These are phyloP conservation scores for Pseudocohnilembus persalinus DNA, from an alignment of 169 alveolate species.

Conservation along the genomic window DNA sequence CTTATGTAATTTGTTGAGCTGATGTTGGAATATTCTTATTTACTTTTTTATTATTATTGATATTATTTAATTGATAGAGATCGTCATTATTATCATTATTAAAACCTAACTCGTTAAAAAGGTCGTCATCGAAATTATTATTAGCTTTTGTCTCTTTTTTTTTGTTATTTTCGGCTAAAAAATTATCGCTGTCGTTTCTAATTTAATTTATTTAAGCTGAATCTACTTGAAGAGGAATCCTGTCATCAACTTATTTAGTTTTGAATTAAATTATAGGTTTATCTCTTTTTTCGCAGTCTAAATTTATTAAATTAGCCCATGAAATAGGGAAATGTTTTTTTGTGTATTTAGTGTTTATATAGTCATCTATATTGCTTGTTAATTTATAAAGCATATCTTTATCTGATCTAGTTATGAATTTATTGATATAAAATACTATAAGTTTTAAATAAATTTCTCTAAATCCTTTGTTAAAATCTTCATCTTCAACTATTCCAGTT, in stretches of 20 bases:
- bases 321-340: neutral
- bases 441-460: slow-evolving; percentile 1
- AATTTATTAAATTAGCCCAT: neutral
- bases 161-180: neutral
- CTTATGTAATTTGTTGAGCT: no score
- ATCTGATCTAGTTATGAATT: neutral
- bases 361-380: neutral
- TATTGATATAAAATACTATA: neutral
- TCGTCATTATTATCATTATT: no score
- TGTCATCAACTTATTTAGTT: neutral
- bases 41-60: no score
- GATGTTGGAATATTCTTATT: no score
- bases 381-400: neutral
- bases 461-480: slow-evolving; percentile 6
- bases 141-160: neutral
- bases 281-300: neutral
- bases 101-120: no score
- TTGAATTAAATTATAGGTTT: neutral
- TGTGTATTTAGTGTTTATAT: neutral
- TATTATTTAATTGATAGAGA: no score
- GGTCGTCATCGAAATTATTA: neutral
- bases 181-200: neutral
- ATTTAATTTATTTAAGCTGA: neutral
- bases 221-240: no score
- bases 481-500: slow-evolving; percentile 5